Base-by-base conservation (phyloP, 331 rosid species). In the Pyrus hybrid region DNA sequence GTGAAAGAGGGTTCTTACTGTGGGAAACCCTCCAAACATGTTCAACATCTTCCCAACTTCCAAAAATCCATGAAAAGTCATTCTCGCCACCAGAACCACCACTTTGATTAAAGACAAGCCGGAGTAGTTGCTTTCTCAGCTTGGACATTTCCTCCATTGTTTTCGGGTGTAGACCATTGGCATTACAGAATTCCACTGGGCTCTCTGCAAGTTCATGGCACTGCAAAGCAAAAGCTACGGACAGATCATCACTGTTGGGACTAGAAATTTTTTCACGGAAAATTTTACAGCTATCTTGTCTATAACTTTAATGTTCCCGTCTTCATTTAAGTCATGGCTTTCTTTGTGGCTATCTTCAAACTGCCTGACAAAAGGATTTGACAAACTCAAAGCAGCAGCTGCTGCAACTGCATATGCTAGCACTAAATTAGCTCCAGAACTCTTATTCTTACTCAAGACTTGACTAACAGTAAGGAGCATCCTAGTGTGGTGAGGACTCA, bases 401-500 rank as follows among this genome's bases (percentile, higher is more conserved):
- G 91, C 87, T 76, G 97, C 96, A 83, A 80, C 86, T 26, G 93
- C 89, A 74, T 90, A 93, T 35, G 96, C 94, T 72, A 93, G 74
- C 71, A 93, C 82, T 60, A 93, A 75, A 82, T 83, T 81, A 65
- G 86, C 85, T 22, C 85, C 77, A 37, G 82, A 76, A 60, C 84
- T 79, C 74, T 79, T 83, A 84, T 49, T 71, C 37, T 66, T 86
- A 74, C 83, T 85, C 86, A 91, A 86, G 64, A 77, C 82, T 81
- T 84, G 87, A 73, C 90, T 85, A 63, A 91, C 84, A 1, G 95
- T 90, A 70, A 93, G 93, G 56, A 90, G 88, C 98, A 93, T 93
- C 87, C 93, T 88, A 5, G 98, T 90, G 87, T 90, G 98, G 76
- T 96, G 96, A 56, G 98, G 98, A 84, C 96, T 91, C 95, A 90